Percentiles rank a stretch among this genome's conserved stretches.
Conservation (phyloP, 2,329 filamentous ascomycete species). For the Epichloe gansuensis region DNA sequence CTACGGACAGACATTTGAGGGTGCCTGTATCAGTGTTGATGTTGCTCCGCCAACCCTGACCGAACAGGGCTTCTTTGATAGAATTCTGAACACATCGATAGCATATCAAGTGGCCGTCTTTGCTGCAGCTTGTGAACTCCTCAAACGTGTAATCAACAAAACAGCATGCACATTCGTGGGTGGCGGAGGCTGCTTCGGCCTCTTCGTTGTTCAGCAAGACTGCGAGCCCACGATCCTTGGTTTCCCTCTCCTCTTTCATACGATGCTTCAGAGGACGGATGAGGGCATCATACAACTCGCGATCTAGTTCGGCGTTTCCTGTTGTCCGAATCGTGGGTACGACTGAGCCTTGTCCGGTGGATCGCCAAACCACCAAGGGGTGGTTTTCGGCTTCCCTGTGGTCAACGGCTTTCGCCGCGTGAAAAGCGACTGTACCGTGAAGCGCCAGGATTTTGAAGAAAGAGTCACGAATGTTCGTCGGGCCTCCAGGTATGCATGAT, state of each 20-base stretch:
- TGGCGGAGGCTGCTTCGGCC: slow-evolving; percentile 42
- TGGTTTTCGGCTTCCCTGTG: slow-evolving; percentile 45
- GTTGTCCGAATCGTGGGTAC: slow-evolving; percentile 53
- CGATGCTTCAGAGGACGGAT: slow-evolving; percentile 39
- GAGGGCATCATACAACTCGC: slow-evolving; percentile 47
- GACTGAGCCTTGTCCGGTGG: slow-evolving; percentile 41
- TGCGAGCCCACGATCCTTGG: slow-evolving; percentile 41
- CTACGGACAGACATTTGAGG: slow-evolving; percentile 71
- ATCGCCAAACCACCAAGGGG: slow-evolving; percentile 50
- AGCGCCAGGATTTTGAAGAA: slow-evolving; percentile 65
- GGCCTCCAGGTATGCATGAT: slow-evolving; percentile 65
- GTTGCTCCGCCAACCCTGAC: slow-evolving; percentile 79
- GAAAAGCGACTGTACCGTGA: slow-evolving; percentile 59
- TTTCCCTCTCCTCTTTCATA: slow-evolving; percentile 31
- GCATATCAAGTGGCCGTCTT: slow-evolving; percentile 61
- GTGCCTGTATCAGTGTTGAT: slow-evolving; percentile 63
- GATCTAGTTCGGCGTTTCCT: slow-evolving; percentile 50
- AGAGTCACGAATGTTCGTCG: slow-evolving; percentile 57
- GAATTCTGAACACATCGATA: slow-evolving; percentile 73
- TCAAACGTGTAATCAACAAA: slow-evolving; percentile 61
- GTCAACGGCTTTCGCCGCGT: slow-evolving; percentile 48
- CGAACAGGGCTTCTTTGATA: slow-evolving; percentile 79
- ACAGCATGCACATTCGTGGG: slow-evolving; percentile 68
- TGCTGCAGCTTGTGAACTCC: slow-evolving; percentile 59
- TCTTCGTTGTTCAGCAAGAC: slow-evolving; percentile 43